Evolutionary conservation across 768 basidiomycete species (phyloP), one percentile per base, ranked within the genome.

Genomic region (Suillus plorans): DNA sequence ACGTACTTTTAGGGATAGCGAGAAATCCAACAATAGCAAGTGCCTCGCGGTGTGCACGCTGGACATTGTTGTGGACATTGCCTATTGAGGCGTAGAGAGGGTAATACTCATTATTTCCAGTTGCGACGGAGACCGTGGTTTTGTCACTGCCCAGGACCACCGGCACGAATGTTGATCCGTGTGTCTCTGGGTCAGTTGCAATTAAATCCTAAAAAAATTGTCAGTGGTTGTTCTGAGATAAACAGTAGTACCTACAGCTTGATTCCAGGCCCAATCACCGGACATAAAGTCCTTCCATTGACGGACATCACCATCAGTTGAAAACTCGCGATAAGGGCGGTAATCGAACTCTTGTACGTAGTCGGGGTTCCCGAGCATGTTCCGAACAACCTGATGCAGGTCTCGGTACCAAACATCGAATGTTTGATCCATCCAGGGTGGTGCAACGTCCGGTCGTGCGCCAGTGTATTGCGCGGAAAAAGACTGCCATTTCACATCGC

Each of bases 1-100:
- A 64, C 65, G 8, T 60, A 76, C 76, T 67, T 63, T 77, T 75
- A 0, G 74, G 75, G 22, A 77, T 76, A 0, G 73, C 55, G 0
- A 76, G 66, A 49, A 76, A 76, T 13, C 63, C 71, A 5, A 74
- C 44, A 0, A 69, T 68, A 0, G 71, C 44, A 3, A 77, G 63
- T 1, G 57, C 69, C 45, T 73, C 68, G 2, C 71, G 63, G 59
- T 76, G 75, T 28, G 45, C 44, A 25, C 34, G 22, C 20, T 64
- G 66, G 10, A 64, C 66, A 37, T 57, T 64, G 39, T 71, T 69
- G 22, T 60, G 47, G 6, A 71, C 61, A 37, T 68, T 68, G 0
- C 70, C 71, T 39, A 64, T 65, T 3, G 66, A 67, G 10, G 59
- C 42, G 31, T 71, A 71, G 18, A 71, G 41, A 3, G 70, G 69